phyloP scores from a whole-genome alignment of 2,329 filamentous ascomycete genomes.

The Diaporthe eres region DNA sequence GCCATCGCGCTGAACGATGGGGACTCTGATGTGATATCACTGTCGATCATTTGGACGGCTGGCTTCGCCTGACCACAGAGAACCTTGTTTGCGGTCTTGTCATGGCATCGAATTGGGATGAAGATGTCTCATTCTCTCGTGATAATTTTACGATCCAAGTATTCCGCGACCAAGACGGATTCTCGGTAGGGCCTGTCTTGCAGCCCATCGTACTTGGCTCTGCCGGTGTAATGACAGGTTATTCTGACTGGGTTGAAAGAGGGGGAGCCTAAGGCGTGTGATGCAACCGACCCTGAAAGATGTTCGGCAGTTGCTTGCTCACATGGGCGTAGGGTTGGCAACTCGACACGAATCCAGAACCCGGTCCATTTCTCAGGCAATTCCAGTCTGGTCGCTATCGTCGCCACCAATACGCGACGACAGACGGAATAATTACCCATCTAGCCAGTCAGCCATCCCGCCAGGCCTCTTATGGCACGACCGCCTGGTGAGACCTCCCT shows the following conservation, averaged over 20 bases:
- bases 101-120: slow-evolving; percentile 5
- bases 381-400: background rate
- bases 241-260: background rate
- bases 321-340: slow-evolving; percentile 18
- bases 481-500: background rate
- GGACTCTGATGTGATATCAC: slow-evolving; percentile 34
- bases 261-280: background rate
- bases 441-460: background rate
- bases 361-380: background rate
- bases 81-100: slow-evolving; percentile 3
- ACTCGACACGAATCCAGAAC: slow-evolving; percentile 25
- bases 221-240: background rate
- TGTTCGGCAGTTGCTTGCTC: slow-evolving; percentile 39
- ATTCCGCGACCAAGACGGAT: background rate
- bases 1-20: slow-evolving; percentile 29
- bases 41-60: slow-evolving; percentile 16
- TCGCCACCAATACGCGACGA: slow-evolving; percentile 22
- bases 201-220: background rate
- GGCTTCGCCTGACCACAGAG: slow-evolving; percentile 2
- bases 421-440: slow-evolving; percentile 14
- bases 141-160: background rate
- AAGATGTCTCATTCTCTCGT: background rate
- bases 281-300: slow-evolving; percentile 21
- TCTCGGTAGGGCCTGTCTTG: background rate
- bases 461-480: background rate